Base-by-base conservation (phyloP, 305 asterid genomes). In the Petunia hybrid region DNA sequence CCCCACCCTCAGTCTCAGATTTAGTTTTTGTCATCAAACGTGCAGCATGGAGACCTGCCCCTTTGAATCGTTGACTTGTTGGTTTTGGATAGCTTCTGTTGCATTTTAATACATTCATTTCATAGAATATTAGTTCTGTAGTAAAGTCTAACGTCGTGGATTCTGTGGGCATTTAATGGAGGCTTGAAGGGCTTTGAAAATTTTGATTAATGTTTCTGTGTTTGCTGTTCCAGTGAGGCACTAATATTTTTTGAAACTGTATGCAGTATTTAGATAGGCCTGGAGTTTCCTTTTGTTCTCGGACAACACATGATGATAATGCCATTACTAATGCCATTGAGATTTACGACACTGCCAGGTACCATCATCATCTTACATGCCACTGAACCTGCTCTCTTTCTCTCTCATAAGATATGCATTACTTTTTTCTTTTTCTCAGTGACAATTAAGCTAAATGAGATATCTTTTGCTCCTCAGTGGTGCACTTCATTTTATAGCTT, bases 311-410 rank as follows among this genome's bases (percentile, higher is more conserved):
- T 74, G 98, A 95, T 60, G 99, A 95, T 69, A 92, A 95, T 88
- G 97, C 97, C 61, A 89, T 94, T 80, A 92, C 97, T n/a, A 95
- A 91, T 88, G 98, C 97, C 1, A 82, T 95, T 83, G 98, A 95
- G 80, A 95, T 94, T 64, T 88, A 88, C 84, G 79, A 85, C 5
- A 84, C 97, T 75, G 67, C 87, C 83, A 94, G 98, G 99, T 94
- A 85, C 79, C 57, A 80, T 51, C 75, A 69, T 61, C 40, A 59
- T 82, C 74, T 67, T 67, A 53, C 38, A 7, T 68, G 40, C 40
- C 40, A 51, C 51, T 66, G 73, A 66, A 40, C 22, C 73, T 14
- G 60, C 22, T 3, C 60, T 55, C 60, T 55, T 1, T 55, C 56
- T 45, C 57, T 51, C 14, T 8, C 57, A 22, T 22, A 22, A 22